These are phyloP conservation scores for Calonectria naviculata DNA, from an alignment of 2,329 filamentous ascomycete species.

Conservation along the genomic window DNA sequence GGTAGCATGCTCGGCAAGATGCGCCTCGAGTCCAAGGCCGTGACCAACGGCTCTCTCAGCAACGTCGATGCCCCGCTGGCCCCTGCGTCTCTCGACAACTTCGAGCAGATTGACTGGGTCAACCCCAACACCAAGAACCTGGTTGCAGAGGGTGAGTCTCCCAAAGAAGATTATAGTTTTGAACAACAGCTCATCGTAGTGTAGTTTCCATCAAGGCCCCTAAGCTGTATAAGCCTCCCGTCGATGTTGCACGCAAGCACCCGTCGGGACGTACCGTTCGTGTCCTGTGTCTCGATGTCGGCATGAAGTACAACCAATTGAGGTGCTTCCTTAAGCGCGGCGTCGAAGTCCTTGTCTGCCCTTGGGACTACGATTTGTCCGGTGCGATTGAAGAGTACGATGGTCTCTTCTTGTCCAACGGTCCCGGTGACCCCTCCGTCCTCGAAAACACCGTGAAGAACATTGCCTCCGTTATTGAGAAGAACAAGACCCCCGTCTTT, in stretches of 20 bases:
- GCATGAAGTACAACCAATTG: slow-evolving; percentile 98
- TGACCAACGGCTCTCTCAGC: slow-evolving; percentile 56
- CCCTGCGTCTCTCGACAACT: slow-evolving; percentile 57
- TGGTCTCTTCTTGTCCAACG: slow-evolving; percentile 97
- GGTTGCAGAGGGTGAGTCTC: slow-evolving; percentile 86
- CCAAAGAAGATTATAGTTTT: slow-evolving; percentile 23
- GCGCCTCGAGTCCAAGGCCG: slow-evolving; percentile 71
- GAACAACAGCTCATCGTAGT: slow-evolving; percentile 51
- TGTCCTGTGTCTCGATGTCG: slow-evolving; percentile 94
- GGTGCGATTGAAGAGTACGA: slow-evolving; percentile 87
- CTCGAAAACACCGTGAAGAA: slow-evolving; percentile 84
- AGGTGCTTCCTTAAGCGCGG: slow-evolving; percentile 91
- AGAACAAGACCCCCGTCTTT: slow-evolving; percentile 88
- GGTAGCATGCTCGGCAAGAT: slow-evolving; percentile 97
- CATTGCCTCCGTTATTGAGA: slow-evolving; percentile 79
- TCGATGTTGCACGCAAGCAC: slow-evolving; percentile 80
- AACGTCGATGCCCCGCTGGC: slow-evolving; percentile 36
- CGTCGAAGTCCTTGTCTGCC: slow-evolving; percentile 93
- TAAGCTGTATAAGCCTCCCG: slow-evolving; percentile 84
- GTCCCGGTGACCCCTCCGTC: slow-evolving; percentile 92
- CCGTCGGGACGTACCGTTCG: slow-evolving; percentile 88
- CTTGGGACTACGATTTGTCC: slow-evolving; percentile 95
- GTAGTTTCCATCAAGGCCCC: slow-evolving; percentile 90
- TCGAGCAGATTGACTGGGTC: slow-evolving; percentile 87
- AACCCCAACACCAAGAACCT: slow-evolving; percentile 95